Percentiles rank a stretch among this genome's conserved stretches.
phyloP scores from a whole-genome alignment of 2,329 filamentous ascomycete species.

The Claviceps sp. region DNA sequence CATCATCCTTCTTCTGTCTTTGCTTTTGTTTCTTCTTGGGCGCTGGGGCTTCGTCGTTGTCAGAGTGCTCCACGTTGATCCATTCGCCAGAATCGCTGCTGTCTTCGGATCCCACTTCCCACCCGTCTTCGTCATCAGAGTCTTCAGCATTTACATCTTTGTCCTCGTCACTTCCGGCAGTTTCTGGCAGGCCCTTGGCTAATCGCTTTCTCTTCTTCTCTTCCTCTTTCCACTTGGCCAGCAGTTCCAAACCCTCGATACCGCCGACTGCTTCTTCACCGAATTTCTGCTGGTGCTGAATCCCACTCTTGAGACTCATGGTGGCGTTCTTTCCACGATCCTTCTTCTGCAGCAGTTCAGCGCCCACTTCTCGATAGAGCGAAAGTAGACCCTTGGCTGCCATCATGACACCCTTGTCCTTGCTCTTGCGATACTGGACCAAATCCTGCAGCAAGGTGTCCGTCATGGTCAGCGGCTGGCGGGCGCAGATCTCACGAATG shows the following conservation, averaged over 20 bases:
- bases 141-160: constrained; percentile 46
- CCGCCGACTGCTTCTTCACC: constrained; percentile 69
- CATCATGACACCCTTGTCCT: constrained; percentile 99
- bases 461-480: constrained; percentile 91
- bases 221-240: constrained; percentile 89
- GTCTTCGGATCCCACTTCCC: constrained; percentile 47
- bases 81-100: constrained; percentile 65
- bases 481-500: constrained; percentile 83
- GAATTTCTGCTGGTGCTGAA: constrained; percentile 64
- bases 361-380: constrained; percentile 81
- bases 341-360: constrained; percentile 76
- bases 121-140: constrained; percentile 40
- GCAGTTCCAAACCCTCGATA: constrained; percentile 83
- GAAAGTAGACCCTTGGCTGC: constrained; percentile 84
- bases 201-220: constrained; percentile 61
- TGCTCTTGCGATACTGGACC: constrained; percentile 90
- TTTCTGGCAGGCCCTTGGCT: constrained; percentile 54
- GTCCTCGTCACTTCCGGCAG: constrained; percentile 44
- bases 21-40: constrained; percentile 28
- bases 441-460: constrained; percentile 92
- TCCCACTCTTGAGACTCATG: constrained; percentile 64
- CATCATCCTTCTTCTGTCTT: constrained; percentile 15
- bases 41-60: constrained; percentile 57
- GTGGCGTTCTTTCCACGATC: constrained; percentile 86
- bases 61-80: constrained; percentile 77